These are phyloP conservation scores for Hymenoscyphus albidus DNA, from an alignment of 2,329 filamentous ascomycete genomes.

Conservation along the genomic window DNA sequence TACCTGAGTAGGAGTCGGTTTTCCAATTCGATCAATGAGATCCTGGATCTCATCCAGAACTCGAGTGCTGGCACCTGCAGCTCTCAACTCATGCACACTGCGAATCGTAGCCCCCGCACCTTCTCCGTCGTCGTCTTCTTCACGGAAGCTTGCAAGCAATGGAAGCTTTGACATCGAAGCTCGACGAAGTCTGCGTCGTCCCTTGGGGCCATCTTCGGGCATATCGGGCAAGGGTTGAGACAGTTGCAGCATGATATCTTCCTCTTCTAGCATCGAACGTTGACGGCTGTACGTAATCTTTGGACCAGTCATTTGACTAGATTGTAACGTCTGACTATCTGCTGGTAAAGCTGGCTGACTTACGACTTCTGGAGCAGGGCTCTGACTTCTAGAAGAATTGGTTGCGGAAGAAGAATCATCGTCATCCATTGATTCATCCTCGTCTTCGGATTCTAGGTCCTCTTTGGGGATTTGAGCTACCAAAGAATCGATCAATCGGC, in stretches of 20 bases:
- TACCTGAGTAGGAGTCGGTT: conserved; percentile 43
- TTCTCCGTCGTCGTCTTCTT: conserved; percentile 31
- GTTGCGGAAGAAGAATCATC: background rate
- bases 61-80: conserved; percentile 63
- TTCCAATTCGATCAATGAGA: conserved; percentile 56
- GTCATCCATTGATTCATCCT: conserved; percentile 9
- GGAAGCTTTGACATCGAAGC: conserved; percentile 29
- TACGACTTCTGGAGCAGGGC: conserved; percentile 15
- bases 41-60: conserved; percentile 65
- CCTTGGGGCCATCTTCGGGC: conserved; percentile 15
- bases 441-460: conserved; percentile 15
- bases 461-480: conserved; percentile 27
- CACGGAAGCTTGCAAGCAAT: conserved; percentile 30
- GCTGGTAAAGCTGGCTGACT: conserved; percentile 13
- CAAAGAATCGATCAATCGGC: conserved; percentile 35
- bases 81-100: conserved; percentile 62
- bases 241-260: conserved; percentile 32
- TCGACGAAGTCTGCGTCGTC: conserved; percentile 22
- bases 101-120: conserved; percentile 45
- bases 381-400: conserved; percentile 20
- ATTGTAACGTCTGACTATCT: conserved; percentile 29
- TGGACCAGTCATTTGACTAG: conserved; percentile 28
- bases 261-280: conserved; percentile 35
- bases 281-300: conserved; percentile 35
- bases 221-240: conserved; percentile 30